Evolutionary conservation across 2,329 filamentous ascomycete genomes (phyloP).

Genomic region (Sphaerulina musiva): DNA sequence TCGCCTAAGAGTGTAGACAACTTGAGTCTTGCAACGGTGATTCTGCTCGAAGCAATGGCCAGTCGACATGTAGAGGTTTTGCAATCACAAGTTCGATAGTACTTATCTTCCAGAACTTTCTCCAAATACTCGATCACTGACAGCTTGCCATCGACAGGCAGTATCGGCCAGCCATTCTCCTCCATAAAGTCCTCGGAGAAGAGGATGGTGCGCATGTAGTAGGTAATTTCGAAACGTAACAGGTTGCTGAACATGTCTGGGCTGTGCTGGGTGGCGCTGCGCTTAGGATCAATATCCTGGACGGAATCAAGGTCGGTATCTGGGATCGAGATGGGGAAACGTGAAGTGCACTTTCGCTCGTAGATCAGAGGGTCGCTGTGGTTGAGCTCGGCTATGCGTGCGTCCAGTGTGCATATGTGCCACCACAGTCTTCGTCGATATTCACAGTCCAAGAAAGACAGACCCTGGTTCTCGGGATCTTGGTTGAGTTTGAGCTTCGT

Average conservation of each 20-base stretch:
- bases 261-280: constrained; percentile 6
- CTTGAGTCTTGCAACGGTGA: constrained; percentile 15
- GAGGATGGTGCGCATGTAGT: constrained; percentile 21
- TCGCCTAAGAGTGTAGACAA: constrained; percentile 8
- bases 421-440: constrained; percentile 22
- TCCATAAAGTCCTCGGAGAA: constrained; percentile 20
- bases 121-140: constrained; percentile 19
- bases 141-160: constrained; percentile 19
- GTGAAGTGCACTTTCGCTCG: constrained; percentile 18
- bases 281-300: constrained; percentile 12
- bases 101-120: constrained; percentile 20
- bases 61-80: constrained; percentile 13
- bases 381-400: constrained; percentile 17
- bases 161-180: constrained; percentile 18
- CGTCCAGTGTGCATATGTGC: constrained; percentile 22
- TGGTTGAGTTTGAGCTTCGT: constrained; percentile 19
- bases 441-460: constrained; percentile 16
- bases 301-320: constrained; percentile 12
- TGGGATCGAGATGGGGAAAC: constrained; percentile 15
- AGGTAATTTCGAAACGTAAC: constrained; percentile 21
- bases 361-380: constrained; percentile 19
- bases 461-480: constrained; percentile 18
- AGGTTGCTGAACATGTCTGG: constrained; percentile 18
- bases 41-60: constrained; percentile 17
- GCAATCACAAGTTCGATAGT: constrained; percentile 16